phyloP scores from a whole-genome alignment of 2,329 filamentous ascomycete genomes.

The Sporothrix inflata region DNA sequence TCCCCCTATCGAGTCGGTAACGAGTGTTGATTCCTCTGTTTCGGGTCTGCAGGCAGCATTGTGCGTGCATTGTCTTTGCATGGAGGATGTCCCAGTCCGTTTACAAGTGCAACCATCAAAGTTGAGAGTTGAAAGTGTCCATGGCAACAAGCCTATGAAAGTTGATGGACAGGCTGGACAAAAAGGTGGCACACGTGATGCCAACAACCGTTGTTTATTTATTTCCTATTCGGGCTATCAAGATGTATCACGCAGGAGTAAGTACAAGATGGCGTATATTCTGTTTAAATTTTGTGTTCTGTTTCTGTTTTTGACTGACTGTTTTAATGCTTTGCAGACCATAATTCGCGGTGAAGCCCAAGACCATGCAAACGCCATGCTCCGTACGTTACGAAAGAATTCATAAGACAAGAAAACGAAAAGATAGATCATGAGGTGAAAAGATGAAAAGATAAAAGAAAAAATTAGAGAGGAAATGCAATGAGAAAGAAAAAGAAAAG shows the following conservation, averaged over 20 bases:
- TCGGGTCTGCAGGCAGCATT: background rate
- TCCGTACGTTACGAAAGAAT: background rate
- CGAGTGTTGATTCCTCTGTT: background rate
- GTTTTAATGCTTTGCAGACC: background rate
- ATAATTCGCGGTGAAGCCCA: background rate
- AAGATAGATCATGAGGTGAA: background rate
- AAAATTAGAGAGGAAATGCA: background rate
- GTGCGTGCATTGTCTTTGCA: background rate
- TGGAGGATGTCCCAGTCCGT: background rate
- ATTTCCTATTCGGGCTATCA: background rate
- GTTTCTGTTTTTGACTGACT: background rate
- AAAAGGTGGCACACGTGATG: too few relatives aligned
- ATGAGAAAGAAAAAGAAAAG: background rate
- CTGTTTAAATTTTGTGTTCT: slow-evolving; percentile 1
- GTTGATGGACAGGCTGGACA: too few relatives aligned
- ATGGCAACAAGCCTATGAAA: background rate
- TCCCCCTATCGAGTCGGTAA: background rate
- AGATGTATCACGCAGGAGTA: background rate
- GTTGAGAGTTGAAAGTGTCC: too few relatives aligned
- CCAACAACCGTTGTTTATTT: background rate
- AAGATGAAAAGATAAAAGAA: background rate
- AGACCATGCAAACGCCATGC: background rate
- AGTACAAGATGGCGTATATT: background rate
- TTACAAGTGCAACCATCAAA: too few relatives aligned
- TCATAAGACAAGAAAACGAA: background rate